Base-by-base conservation (phyloP, 2,329 filamentous ascomycete species). In the Neoscytalidium dimidiatum region DNA sequence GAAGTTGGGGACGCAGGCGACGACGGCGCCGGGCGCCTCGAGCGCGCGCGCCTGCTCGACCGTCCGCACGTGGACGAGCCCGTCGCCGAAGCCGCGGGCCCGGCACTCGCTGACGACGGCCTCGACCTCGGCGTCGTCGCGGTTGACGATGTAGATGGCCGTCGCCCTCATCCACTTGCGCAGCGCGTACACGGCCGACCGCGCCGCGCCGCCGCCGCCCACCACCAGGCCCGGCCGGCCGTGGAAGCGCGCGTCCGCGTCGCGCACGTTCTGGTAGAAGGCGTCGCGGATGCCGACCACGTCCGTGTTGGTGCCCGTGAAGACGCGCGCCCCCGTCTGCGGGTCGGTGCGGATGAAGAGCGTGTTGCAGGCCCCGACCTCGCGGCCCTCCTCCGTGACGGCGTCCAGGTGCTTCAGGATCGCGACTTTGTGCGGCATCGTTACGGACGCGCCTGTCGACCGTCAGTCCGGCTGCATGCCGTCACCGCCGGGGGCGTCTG, bases 361-460 rank as follows among this genome's bases (percentile, higher is more conserved):
- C 0, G 91, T 95, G 81, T 95, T 94, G 77, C 90, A 89, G 58
- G 91, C 91, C 53, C 91, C 91, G 23, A 93, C 89, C 38, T 89
- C 87, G 57, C 85, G 84, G 69, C 87, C 91, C 77, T 93, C 90
- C 23, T 87, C 84, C 6, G 90, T 92, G 41, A 94, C 80, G 62
- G 88, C 86, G 72, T 94, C 91, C 8, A 94, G 84, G 69, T 92
- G 83, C 0, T 86, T 83, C 66, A 94, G 86, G 73, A 94, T 92
- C 70, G 87, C 83, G 28, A 94, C 86, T 77, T 95, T 94, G 81
- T 92, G 88, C 0, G 92, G 92, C 91, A 94, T 95, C 21, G 91
- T 94, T 41, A 94, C 88, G 3, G 89, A 87, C 23, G 89, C 86
- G 63, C 89, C 89, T 85, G 68, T 14, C 68, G 64, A 9, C 23